Evolutionary conservation across 208 protist species (phyloP).

Genomic region (Leishmania mexicana): DNA sequence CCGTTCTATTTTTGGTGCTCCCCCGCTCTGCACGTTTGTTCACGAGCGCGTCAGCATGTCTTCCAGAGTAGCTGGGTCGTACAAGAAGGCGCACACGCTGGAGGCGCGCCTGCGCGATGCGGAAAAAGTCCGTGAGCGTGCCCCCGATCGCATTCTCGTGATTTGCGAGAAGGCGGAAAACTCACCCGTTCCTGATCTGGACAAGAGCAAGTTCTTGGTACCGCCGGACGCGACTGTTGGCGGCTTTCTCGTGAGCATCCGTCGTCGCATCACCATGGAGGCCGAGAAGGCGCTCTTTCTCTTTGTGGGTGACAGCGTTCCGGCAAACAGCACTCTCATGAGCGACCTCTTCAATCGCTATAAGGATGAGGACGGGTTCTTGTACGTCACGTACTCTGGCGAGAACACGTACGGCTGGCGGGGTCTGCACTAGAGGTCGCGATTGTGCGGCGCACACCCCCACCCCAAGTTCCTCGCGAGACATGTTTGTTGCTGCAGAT

Average conservation of each 20-base stretch:
- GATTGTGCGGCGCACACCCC: background rate
- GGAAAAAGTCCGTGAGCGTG: constrained; percentile 60
- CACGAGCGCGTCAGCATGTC: background rate
- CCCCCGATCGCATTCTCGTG: constrained; percentile 87
- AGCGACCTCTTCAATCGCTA: constrained; percentile 86
- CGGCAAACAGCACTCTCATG: constrained; percentile 73
- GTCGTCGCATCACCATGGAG: constrained; percentile 92
- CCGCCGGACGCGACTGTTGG: constrained; percentile 91
- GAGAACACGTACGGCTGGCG: constrained; percentile 91
- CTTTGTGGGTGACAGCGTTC: constrained; percentile 92
- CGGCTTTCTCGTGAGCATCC: constrained; percentile 94
- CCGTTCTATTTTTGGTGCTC: background rate
- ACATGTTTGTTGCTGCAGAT: background rate
- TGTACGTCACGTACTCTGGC: constrained; percentile 88
- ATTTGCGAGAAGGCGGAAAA: constrained; percentile 94
- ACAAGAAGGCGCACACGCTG: constrained; percentile 71
- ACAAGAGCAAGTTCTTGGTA: constrained; percentile 94
- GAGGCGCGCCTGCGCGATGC: constrained; percentile 73
- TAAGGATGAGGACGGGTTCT: constrained; percentile 95
- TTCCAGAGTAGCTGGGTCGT: constrained; percentile 29
- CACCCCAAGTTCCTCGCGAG: background rate
- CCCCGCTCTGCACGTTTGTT: background rate
- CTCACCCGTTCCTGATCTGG: constrained; percentile 88
- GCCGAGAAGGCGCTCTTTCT: constrained; percentile 94
- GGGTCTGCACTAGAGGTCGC: background rate